Base-by-base conservation (phyloP, 805 yeast species). In the Priceomyces castillae region DNA sequence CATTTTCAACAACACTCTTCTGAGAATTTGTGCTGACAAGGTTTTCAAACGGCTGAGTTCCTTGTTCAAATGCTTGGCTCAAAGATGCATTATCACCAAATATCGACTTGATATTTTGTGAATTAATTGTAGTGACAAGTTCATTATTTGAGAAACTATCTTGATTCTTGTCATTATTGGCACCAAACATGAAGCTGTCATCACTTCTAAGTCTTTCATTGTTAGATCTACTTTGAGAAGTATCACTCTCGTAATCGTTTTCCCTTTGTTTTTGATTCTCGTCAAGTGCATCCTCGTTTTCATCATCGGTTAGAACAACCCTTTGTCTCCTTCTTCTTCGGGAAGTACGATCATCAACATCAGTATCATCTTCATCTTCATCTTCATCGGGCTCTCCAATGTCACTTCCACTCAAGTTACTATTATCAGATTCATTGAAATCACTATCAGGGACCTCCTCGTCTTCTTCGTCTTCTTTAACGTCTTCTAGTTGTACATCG, bases 161-260 rank as follows among this genome's bases (percentile, higher is more conserved):
- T 2, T 31, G 40, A 15, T 44, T 46, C n/a, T 40, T 41, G 17
- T 45, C 36, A 30, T 43, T 45, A 30, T 46, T 45, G 14, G 49
- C 54, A 3, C 62, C 66, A 49, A 60, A 59, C 67, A 61, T 61
- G 38, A 54, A 61, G 35, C 63, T 56, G 40, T 62, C 67, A 45
- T 62, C 64, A 33, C 46, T 44, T 30, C 58, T 50, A 17, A 39
- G n/a, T 16, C 37, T 46, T 19, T 39, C 39, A 12, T 47, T 37
- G 19, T 50, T 54, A 11, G 51, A 50, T 34, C 18, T 22, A n/a
- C 17, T 33, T 15, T 14, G 25, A 30, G 11, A 14, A 19, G 22
- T 30, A 9, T 34, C 30, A 34, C 33, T 33, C 11, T 38, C 51
- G 5, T 48, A 50, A 10, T 50, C 49, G n/a, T 48, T 50, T 34